These are phyloP conservation scores for Oldenlandia corymbosa DNA, from an alignment of 257 asterid genomes.

Conservation along the genomic window DNA sequence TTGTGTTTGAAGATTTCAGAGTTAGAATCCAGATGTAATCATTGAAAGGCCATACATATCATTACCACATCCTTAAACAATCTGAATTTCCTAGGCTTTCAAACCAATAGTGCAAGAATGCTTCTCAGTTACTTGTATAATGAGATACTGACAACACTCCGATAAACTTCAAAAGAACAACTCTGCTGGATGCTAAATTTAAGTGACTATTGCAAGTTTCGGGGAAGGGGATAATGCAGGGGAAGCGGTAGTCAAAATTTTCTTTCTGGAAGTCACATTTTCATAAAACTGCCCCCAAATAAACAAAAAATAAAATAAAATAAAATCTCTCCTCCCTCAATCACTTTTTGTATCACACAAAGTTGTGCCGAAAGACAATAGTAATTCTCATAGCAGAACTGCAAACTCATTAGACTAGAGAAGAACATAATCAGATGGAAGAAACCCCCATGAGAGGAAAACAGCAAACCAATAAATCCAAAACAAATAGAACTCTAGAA, in stretches of 20 bases:
- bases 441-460: not conserved
- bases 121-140: not conserved
- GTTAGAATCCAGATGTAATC: not conserved
- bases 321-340: too few relatives aligned
- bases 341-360: not conserved
- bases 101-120: not conserved
- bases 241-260: too few relatives aligned
- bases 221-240: too few relatives aligned
- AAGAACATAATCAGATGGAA: too few relatives aligned
- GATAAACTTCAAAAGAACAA: not conserved
- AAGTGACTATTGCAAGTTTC: too few relatives aligned
- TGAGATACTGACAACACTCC: not conserved
- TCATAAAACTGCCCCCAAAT: not conserved
- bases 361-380: not conserved
- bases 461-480: not conserved
- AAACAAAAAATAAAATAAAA: too few relatives aligned
- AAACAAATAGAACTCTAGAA: too few relatives aligned
- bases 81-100: not conserved
- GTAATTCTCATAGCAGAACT: not conserved
- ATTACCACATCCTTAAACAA: not conserved
- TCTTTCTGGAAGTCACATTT: not conserved
- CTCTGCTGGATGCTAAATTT: not conserved
- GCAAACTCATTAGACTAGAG: too few relatives aligned
- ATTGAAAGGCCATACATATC: not conserved
- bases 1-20: not conserved